These are phyloP conservation scores for Mrakia frigida DNA, from an alignment of 768 basidiomycete genomes.

Conservation along the genomic window DNA sequence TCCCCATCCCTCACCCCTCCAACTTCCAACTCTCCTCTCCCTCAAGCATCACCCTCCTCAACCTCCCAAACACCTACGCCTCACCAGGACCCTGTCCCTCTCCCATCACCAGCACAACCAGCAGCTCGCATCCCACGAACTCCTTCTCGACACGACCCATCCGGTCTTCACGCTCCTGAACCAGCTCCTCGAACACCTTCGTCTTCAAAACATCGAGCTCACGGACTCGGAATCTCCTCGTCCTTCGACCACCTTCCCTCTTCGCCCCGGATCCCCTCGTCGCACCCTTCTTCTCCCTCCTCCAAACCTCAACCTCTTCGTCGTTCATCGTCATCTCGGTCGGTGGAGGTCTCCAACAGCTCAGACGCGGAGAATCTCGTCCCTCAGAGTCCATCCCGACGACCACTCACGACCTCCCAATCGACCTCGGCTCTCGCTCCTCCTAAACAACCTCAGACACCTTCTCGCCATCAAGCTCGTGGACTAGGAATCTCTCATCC, in stretches of 20 bases:
- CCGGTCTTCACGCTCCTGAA: neutral
- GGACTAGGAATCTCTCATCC: neutral
- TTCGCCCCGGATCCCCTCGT: neutral
- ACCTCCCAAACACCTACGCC: neutral
- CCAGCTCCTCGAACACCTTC: neutral
- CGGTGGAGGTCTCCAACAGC: neutral
- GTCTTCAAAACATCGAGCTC: neutral
- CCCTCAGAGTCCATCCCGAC: conserved; percentile 3
- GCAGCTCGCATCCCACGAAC: neutral
- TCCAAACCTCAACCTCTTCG: neutral
- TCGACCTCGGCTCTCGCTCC: neutral
- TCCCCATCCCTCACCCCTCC: neutral
- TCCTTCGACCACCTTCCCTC: conserved; percentile 6
- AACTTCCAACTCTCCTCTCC: neutral
- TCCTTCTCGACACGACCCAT: neutral
- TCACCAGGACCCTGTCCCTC: neutral
- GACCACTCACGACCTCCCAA: neutral
- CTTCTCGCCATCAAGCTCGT: neutral
- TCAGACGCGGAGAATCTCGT: neutral
- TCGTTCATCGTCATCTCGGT: neutral
- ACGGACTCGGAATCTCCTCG: neutral
- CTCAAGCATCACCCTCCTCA: neutral
- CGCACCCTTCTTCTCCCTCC: neutral
- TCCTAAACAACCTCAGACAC: neutral
- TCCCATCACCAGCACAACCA: neutral